A percentile compares a stretch with the other conserved stretches of the same genome.
phyloP scores from a whole-genome alignment of 2,329 filamentous ascomycete genomes.

The Alternaria arborescens region DNA sequence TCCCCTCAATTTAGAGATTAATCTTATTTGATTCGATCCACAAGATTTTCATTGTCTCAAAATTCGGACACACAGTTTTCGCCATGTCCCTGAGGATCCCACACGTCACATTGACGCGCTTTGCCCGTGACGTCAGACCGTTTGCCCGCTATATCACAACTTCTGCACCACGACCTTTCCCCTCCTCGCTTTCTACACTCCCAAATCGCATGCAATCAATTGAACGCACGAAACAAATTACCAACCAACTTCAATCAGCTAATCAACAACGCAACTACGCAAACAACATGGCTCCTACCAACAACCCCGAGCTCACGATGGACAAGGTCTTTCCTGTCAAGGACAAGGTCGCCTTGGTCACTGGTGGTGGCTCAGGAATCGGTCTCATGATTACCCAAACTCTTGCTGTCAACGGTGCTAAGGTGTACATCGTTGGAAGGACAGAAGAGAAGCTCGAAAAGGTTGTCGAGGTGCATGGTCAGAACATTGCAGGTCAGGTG shows the following conservation, averaged over 20 bases:
- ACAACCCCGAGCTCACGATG: constrained; percentile 42
- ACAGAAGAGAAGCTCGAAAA: constrained; percentile 59
- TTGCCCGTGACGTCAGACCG: constrained; percentile 38
- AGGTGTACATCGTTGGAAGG: constrained; percentile 60
- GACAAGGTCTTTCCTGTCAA: constrained; percentile 50
- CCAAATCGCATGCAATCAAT: constrained; percentile 18
- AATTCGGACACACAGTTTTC: constrained; percentile 1
- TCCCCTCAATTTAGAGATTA: background rate
- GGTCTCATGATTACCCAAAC: constrained; percentile 59
- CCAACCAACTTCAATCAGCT: constrained; percentile 22
- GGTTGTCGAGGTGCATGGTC: constrained; percentile 55
- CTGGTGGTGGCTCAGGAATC: constrained; percentile 58
- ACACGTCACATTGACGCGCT: constrained; percentile 35
- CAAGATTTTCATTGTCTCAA: background rate
- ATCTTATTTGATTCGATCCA: constrained; percentile 1
- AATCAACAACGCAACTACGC: constrained; percentile 22
- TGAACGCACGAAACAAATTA: constrained; percentile 22
- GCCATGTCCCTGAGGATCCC: constrained; percentile 11
- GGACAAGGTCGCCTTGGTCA: constrained; percentile 53
- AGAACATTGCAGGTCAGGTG: constrained; percentile 53
- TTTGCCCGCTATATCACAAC: constrained; percentile 30
- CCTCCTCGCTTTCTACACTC: constrained; percentile 6
- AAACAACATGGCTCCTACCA: constrained; percentile 47
- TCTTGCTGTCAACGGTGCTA: constrained; percentile 57
- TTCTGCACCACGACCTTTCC: constrained; percentile 8